These are phyloP conservation scores for Talaromyces sp. DNA, from an alignment of 2,329 filamentous ascomycete species.

Conservation along the genomic window DNA sequence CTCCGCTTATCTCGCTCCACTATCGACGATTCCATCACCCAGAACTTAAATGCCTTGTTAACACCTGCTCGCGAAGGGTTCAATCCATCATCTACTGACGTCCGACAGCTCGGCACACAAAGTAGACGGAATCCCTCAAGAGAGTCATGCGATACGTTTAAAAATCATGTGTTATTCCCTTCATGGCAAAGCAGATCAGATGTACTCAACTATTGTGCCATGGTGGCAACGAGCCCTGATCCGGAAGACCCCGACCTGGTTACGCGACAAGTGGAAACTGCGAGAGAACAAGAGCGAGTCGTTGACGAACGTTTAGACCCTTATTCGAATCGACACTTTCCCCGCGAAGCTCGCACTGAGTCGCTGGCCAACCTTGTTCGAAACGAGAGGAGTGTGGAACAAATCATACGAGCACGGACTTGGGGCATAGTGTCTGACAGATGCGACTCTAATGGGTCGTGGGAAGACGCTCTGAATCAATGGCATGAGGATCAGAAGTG, in stretches of 20 bases:
- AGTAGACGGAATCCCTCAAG: conserved; percentile 57
- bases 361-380: conserved; percentile 67
- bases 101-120: conserved; percentile 55
- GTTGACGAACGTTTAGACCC: conserved; percentile 90
- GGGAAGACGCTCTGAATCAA: conserved; percentile 63
- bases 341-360: conserved; percentile 72
- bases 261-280: conserved; percentile 67
- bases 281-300: conserved; percentile 67
- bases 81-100: conserved; percentile 73
- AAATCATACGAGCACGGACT: conserved; percentile 73
- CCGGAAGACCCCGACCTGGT: conserved; percentile 79
- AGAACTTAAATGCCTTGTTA: conserved; percentile 85
- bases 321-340: conserved; percentile 81
- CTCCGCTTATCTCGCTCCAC: conserved; percentile 78
- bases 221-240: conserved; percentile 82
- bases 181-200: conserved; percentile 82
- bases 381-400: conserved; percentile 72
- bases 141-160: conserved; percentile 68
- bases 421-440: conserved; percentile 77
- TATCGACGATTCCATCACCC: conserved; percentile 89
- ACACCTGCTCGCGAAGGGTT: conserved; percentile 72
- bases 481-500: conserved; percentile 53
- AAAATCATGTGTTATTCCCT: conserved; percentile 75
- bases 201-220: conserved; percentile 83
- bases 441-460: conserved; percentile 62